These are phyloP conservation scores for Microbotryomycetes sp. DNA, from an alignment of 1,284 basidiomycete species.

Conservation along the genomic window DNA sequence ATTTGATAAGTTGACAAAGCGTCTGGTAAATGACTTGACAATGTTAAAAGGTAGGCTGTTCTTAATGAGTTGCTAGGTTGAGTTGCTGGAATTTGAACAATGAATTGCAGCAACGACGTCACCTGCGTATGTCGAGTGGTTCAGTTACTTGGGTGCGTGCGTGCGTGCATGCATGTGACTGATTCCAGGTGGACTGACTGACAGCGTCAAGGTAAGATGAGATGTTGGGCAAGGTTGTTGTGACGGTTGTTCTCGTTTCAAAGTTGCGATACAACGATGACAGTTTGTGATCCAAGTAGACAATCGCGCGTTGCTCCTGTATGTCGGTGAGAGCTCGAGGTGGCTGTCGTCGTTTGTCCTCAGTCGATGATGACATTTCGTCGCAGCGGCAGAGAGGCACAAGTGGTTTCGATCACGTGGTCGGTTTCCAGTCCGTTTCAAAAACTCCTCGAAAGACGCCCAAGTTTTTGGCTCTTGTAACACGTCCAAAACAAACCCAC, in stretches of 20 bases:
- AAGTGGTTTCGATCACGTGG: too few relatives aligned
- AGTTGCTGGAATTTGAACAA: constrained; percentile 19
- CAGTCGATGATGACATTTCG: too few relatives aligned
- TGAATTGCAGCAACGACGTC: constrained; percentile 10
- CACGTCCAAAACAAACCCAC: neutral
- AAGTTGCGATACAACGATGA: constrained; percentile 6
- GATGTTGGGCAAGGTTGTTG: constrained; percentile 3
- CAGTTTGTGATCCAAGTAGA: constrained; percentile 22
- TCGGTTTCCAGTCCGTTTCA: neutral
- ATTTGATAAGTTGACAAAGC: constrained; percentile 20
- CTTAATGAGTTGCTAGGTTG: constrained; percentile 6
- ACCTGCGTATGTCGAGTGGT: neutral
- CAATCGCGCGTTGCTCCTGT: constrained; percentile 18
- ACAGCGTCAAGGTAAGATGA: constrained; percentile 14
- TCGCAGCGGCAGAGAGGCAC: too few relatives aligned
- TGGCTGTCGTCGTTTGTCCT: neutral
- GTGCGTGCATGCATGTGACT: too few relatives aligned
- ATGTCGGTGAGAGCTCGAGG: neutral
- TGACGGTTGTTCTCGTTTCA: constrained; percentile 10
- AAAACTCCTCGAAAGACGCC: neutral
- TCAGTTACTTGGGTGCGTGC: neutral
- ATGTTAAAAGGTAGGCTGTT: constrained; percentile 15
- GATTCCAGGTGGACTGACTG: too few relatives aligned
- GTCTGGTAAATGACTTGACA: constrained; percentile 14
- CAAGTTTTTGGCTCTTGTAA: neutral